These are phyloP conservation scores for Gloeopeniophorella convolvens DNA, from an alignment of 768 basidiomycete genomes.

Conservation along the genomic window DNA sequence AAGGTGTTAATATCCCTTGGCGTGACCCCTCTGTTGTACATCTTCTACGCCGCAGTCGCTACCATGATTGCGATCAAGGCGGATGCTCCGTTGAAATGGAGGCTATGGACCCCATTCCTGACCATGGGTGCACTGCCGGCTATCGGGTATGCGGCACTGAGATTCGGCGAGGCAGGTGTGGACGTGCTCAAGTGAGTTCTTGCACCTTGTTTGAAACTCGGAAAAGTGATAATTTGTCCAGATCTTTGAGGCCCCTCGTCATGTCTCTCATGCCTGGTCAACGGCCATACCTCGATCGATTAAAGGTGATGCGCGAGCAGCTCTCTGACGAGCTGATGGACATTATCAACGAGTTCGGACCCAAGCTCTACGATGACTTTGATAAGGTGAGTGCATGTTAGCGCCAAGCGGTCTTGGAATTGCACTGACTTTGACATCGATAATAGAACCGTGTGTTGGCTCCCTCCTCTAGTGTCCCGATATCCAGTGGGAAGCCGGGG, in stretches of 20 bases:
- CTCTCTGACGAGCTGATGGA: constrained; percentile 80
- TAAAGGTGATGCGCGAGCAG: constrained; percentile 64
- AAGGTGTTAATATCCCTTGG: constrained; percentile 91
- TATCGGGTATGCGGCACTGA: constrained; percentile 88
- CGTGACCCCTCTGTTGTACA: constrained; percentile 78
- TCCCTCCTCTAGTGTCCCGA: constrained; percentile 75
- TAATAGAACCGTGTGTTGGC: constrained; percentile 51
- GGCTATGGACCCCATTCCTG: constrained; percentile 67
- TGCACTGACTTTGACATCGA: constrained; percentile 1
- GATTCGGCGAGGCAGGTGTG: constrained; percentile 96
- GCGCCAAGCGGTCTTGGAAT: background rate
- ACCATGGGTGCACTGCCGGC: constrained; percentile 69
- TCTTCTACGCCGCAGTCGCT: constrained; percentile 74
- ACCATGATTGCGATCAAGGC: constrained; percentile 64
- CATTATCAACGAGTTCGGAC: constrained; percentile 83
- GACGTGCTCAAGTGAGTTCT: constrained; percentile 86
- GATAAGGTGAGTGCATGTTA: constrained; percentile 49
- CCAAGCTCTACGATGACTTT: constrained; percentile 81
- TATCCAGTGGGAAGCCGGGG: constrained; percentile 64
- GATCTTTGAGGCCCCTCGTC: constrained; percentile 87
- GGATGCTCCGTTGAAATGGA: constrained; percentile 54
- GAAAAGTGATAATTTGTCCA: constrained; percentile 27
- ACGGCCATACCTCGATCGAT: constrained; percentile 66
- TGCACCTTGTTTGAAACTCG: background rate
- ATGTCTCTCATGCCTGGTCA: constrained; percentile 86